Evolutionary conservation across 129 eudicot species (phyloP).

Genomic region (Apium graveolens): DNA sequence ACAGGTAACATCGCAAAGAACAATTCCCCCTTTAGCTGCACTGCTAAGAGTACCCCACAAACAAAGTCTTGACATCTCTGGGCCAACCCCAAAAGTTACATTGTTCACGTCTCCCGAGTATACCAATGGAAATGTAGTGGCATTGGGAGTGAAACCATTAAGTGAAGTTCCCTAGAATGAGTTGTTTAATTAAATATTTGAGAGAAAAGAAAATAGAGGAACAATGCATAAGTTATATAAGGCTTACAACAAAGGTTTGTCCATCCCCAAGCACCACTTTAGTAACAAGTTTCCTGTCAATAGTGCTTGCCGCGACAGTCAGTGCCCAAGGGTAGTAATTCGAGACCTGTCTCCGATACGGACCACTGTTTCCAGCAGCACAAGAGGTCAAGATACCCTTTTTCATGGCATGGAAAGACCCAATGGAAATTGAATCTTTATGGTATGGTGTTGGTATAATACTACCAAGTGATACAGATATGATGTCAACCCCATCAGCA

Average conservation of each 20-base stretch:
- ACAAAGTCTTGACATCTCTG: conserved; percentile 11
- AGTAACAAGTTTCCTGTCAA: conserved; percentile 23
- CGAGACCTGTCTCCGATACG: conserved; percentile 8
- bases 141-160: conserved; percentile 21
- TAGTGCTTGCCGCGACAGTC: conserved; percentile 33
- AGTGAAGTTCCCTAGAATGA: conserved; percentile 14
- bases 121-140: conserved; percentile 20
- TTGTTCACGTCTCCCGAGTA: conserved; percentile 25
- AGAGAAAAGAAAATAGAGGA: neutral
- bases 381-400: conserved; percentile 18
- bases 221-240: neutral
- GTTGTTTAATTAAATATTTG: neutral
- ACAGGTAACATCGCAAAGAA: neutral
- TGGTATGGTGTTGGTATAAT: conserved; percentile 7
- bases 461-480: conserved; percentile 24
- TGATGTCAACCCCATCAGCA: conserved; percentile 25
- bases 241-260: conserved; percentile 15
- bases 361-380: conserved; percentile 32
- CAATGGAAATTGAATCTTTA: conserved; percentile 21
- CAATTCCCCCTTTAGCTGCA: neutral
- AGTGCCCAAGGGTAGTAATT: conserved; percentile 28
- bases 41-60: conserved; percentile 7
- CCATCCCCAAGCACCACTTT: conserved; percentile 23
- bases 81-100: conserved; percentile 20
- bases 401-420: conserved; percentile 29